Conservation (phyloP, 441 rosid species). For the Aquilaria agallochum region DNA sequence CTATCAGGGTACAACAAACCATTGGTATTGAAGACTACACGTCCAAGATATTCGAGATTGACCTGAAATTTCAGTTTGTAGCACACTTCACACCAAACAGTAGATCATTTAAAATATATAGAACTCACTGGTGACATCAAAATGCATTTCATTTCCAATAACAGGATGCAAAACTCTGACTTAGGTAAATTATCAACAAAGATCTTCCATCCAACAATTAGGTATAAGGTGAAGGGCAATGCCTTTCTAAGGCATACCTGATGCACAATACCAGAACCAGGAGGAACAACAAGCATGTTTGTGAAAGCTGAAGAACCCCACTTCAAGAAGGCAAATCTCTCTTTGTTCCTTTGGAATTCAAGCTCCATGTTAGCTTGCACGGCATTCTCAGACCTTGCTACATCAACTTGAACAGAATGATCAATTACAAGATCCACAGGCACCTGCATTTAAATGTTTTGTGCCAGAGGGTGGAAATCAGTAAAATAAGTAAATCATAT, state of each 20-base stretch:
- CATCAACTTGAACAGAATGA: constrained; percentile 99
- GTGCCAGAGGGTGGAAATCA: not conserved
- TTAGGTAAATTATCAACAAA: no score
- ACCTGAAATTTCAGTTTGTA: constrained; percentile 52
- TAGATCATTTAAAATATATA: not conserved
- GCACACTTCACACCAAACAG: constrained; percentile 10
- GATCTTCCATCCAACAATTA: no score
- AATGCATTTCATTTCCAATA: not conserved
- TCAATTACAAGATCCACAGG: constrained; percentile 99
- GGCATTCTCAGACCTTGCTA: constrained; percentile 89
- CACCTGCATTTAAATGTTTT: constrained; percentile 47
- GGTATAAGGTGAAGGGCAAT: no score
- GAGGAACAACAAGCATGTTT: constrained; percentile 99
- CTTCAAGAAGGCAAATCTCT: constrained; percentile 95
- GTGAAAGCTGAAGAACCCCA: constrained; percentile 95
- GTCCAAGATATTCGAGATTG: constrained; percentile 95
- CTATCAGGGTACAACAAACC: constrained; percentile 92
- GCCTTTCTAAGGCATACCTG: constrained; percentile 48
- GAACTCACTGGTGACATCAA: constrained; percentile 1
- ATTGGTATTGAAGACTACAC: constrained; percentile 88
- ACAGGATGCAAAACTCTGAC: no score
- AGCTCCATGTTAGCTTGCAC: constrained; percentile 95
- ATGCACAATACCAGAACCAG: constrained; percentile 99
- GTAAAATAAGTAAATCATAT: not conserved
- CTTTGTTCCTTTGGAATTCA: constrained; percentile 96